Percentiles rank a stretch among this genome's conserved stretches.
These are phyloP conservation scores for Ceratocystis cacaofunesta DNA, from an alignment of 2,329 filamentous ascomycete genomes.

Conservation along the genomic window DNA sequence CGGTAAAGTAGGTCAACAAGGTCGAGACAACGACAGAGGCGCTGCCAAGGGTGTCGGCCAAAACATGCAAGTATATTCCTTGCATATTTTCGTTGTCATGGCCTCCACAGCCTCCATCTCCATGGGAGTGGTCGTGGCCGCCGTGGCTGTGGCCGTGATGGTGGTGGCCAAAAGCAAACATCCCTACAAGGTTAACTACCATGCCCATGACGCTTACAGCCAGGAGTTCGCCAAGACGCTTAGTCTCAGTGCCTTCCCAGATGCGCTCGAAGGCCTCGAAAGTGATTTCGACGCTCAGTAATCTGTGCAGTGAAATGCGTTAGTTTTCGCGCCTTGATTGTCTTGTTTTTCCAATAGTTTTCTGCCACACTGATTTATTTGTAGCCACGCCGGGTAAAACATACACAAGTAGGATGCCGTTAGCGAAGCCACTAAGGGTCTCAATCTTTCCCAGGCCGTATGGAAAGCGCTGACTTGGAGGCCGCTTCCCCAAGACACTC, in stretches of 20 bases:
- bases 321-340: neutral
- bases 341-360: neutral
- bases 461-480: slow-evolving; percentile 72
- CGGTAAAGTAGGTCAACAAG: slow-evolving; percentile 67
- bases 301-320: slow-evolving; percentile 30
- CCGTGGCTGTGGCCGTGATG: slow-evolving; percentile 38
- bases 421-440: slow-evolving; percentile 88
- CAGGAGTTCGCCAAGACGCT: slow-evolving; percentile 72
- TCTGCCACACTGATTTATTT: no score
- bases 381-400: slow-evolving; percentile 21
- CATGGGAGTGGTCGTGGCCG: neutral
- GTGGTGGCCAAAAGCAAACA: slow-evolving; percentile 66
- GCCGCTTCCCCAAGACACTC: slow-evolving; percentile 93
- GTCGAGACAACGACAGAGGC: slow-evolving; percentile 91
- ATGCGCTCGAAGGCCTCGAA: slow-evolving; percentile 86
- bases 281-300: slow-evolving; percentile 91
- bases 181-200: slow-evolving; percentile 79
- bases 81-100: slow-evolving; percentile 96
- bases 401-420: slow-evolving; percentile 84
- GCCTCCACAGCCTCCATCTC: slow-evolving; percentile 24
- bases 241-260: slow-evolving; percentile 67
- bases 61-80: slow-evolving; percentile 88
- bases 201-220: slow-evolving; percentile 78
- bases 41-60: slow-evolving; percentile 88
- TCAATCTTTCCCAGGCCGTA: slow-evolving; percentile 97